A percentile compares a stretch with the other conserved stretches of the same genome.
phyloP scores from a whole-genome alignment of 495 filamentous ascomycete genomes.

The Sordaria brevicollis region DNA sequence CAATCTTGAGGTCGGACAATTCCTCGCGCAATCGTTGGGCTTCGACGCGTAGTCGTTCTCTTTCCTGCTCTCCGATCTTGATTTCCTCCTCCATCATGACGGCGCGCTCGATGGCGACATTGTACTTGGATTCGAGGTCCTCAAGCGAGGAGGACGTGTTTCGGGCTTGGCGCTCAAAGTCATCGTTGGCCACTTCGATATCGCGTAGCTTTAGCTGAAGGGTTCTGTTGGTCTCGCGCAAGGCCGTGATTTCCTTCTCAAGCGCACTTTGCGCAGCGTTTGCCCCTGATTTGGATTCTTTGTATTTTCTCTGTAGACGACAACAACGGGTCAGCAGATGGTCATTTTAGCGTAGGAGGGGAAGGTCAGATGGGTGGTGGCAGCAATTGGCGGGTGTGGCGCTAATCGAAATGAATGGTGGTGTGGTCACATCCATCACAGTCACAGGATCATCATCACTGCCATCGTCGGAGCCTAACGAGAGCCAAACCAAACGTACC shows the following conservation, averaged over 20 bases:
- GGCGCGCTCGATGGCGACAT: conserved; percentile 78
- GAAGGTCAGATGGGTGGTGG: not conserved
- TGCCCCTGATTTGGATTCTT: conserved; percentile 82
- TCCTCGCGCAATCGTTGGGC: conserved; percentile 82
- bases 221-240: conserved; percentile 75
- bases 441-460: conserved; percentile 9
- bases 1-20: conserved; percentile 82
- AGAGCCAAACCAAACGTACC: conserved; percentile 40
- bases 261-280: conserved; percentile 71
- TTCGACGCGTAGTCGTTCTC: conserved; percentile 79
- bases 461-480: not conserved
- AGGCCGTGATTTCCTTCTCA: conserved; percentile 89
- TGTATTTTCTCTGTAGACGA: conserved; percentile 73
- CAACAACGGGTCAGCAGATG: not conserved
- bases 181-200: conserved; percentile 96
- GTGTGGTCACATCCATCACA: not conserved
- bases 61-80: conserved; percentile 77
- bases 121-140: conserved; percentile 94
- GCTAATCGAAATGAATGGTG: not conserved
- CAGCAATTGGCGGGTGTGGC: not conserved
- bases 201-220: conserved; percentile 77
- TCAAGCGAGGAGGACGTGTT: conserved; percentile 91
- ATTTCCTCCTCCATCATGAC: conserved; percentile 96
- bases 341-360: not conserved
- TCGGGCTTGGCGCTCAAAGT: conserved; percentile 90